Evolutionary conservation across 2,329 filamentous ascomycete species (phyloP).

Genomic region (Epichloe gansuensis): DNA sequence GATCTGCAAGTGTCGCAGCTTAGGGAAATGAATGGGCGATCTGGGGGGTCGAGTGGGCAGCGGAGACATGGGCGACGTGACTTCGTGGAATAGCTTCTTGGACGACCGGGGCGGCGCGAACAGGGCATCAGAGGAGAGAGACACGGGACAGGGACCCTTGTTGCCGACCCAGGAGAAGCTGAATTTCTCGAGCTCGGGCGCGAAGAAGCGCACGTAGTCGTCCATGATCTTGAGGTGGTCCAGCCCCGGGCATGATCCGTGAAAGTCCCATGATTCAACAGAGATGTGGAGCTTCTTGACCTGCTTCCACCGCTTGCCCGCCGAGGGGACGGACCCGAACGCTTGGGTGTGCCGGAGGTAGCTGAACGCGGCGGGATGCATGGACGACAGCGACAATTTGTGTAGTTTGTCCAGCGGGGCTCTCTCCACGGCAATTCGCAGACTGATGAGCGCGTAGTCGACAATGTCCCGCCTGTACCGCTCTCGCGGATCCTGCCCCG

Average conservation of each 20-base stretch:
- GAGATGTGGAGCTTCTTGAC: constrained; percentile 61
- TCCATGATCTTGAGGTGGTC: constrained; percentile 70
- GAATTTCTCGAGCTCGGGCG: constrained; percentile 52
- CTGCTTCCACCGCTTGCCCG: constrained; percentile 61
- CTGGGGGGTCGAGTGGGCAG: constrained; percentile 40
- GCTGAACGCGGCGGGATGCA: constrained; percentile 64
- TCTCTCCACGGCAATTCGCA: constrained; percentile 72
- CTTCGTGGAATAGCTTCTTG: constrained; percentile 50
- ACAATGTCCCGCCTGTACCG: constrained; percentile 65
- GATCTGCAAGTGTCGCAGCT: constrained; percentile 54
- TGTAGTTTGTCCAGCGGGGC: constrained; percentile 51
- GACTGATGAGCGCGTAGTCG: constrained; percentile 78
- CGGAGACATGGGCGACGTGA: constrained; percentile 52
- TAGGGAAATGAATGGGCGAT: constrained; percentile 50
- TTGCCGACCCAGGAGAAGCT: constrained; percentile 68
- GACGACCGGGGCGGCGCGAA: constrained; percentile 41
- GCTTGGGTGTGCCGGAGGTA: constrained; percentile 66
- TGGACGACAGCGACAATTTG: constrained; percentile 57
- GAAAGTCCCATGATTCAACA: constrained; percentile 58
- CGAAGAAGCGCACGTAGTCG: constrained; percentile 63
- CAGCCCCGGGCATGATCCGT: constrained; percentile 42
- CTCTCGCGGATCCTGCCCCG: constrained; percentile 54
- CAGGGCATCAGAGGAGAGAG: constrained; percentile 57
- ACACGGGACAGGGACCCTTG: constrained; percentile 62
- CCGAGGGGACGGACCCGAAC: constrained; percentile 61